Evolutionary conservation across 2,329 filamentous ascomycete species (phyloP), one percentile per base, ranked within the genome.

Genomic region (Lomentospora prolificans): DNA sequence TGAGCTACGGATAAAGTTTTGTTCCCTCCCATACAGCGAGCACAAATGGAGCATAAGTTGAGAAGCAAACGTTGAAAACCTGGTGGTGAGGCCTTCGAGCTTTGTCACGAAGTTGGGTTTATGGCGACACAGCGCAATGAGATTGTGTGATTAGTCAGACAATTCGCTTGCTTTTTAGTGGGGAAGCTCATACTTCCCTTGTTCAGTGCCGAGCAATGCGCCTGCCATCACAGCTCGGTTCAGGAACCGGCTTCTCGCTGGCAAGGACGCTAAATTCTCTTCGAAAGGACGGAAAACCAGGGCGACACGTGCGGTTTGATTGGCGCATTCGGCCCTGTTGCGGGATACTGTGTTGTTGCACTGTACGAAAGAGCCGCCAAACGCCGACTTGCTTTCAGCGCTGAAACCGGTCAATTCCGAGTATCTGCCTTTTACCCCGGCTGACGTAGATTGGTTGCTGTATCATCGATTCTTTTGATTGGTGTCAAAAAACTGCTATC

Each of bases 391-490:
- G 17, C 19, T 25, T 48, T 22, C 17, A 6, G 44, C 44, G 24
- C n/a, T 22, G 22, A 48, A 48, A 48, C 44, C 44, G 44, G 17
- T 22, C 44, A 48, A 31, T 51, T 55, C 53, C 53, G 53, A 50
- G 41, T 7, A 22, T n/a, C 22, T 36, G 19, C 12, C 25, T 44
- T 27, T 55, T 48, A 24, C 41, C 25, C 53, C 39, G 41, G 46
- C 53, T 55, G 53, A 55, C 53, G 53, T 55, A 24, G 53, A 33
- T 52, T 17, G 19, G 14, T 53, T 41, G 51, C 31, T 39, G 22
- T 27, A 14, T 54, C 36, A 30, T 46, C n/a, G 24, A 14, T 3
- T 19, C 17, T 9, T 51, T 22, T 22, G 10, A 10, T 17, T 22
- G 44, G 44, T 48, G 22, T 22, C 44, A 27, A 27, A 19, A 27